Base-by-base conservation (phyloP, 345 rosid genomes). In the Toxicodendron radicans region DNA sequence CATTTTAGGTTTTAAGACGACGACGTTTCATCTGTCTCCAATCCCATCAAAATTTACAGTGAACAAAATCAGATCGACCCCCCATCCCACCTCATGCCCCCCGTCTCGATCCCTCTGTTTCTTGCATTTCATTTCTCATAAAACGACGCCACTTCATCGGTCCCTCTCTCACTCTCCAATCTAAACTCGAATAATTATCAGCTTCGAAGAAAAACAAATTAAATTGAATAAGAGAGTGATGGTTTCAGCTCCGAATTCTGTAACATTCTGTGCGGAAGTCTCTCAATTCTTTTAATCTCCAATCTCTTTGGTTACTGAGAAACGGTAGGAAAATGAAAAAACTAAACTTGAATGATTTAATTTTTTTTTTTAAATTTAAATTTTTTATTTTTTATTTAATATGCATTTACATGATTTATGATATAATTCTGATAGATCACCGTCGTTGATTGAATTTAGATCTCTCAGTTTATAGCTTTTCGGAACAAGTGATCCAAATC, bases 1-100 rank as follows among this genome's bases (percentile, higher is more conserved):
- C 2, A 27, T 27, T 62, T 10, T 41, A 51, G 23, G 7, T 41
- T 3, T 14, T 51, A 54, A 35, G n/a, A 57, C 73, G 73, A 8
- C 73, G 65, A 58, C 73, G 73, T 70, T 17, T 57, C 13, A 21
- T 52, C 57, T 56, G 63, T 56, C 51, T 13, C 60, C 48, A 20
- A n/a, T 13, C 43, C n/a, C 51, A 3, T 56, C 21, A 57, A 41
- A 57, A 70, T 20, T 56, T 17, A 48, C 41, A 0, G 35, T 21
- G 33, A 13, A 66, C 27, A 24, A 2, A 23, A 24, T 23, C 64
- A 5, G 73, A 70, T 70, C 64, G 41, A 70, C 16, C 54, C 35
- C 64, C 32, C 20, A 5, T 23, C 64, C 32, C 20, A 5, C 30
- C 32, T 21, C 18, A 21, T 38, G n/a, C 6, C n/a, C 18, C 54